Evolutionary conservation across 257 asterid species (phyloP), one percentile per base, ranked within the genome.

Genomic region (Buddleja alternifolia): DNA sequence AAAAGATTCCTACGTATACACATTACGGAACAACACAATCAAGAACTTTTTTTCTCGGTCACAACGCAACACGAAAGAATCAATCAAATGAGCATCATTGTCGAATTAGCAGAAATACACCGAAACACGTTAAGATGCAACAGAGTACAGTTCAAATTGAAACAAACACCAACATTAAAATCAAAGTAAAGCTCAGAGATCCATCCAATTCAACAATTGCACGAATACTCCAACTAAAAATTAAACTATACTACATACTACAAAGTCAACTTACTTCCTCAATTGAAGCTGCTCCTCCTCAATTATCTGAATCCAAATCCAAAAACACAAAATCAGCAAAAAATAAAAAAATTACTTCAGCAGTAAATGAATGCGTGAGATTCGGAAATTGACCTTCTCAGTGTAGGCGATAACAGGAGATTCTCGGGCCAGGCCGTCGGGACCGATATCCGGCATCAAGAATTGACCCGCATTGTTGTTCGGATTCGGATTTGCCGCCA

Each of bases 331-430:
- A 29, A 29, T 29, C 34, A 29, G 34, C 34, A 29, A 29, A 29
- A 29, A 29, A n/a, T n/a, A n/a, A n/a, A n/a, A n/a, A n/a, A n/a
- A n/a, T n/a, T 29, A 29, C 14, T 11, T 34, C n/a, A 39, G 60
- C 6, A 50, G 29, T 21, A 15, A 66, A n/a, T n/a, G 36, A 7
- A 52, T 44, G 25, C 8, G 41, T 40, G 37, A 36, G 66, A 63
- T 47, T 55, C 47, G 50, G 15, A 60, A 52, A 47, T 25, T 9
- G 14, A 87, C 97, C 95, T 77, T 83, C 59, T 91, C 97, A 46
- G 99, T 81, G 83, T 94, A 91, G 63, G 97, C 90, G 70, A 94
- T 94, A 73, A 75, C 84, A 6, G 97, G 93, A 67, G 84, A 72
- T 72, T 94, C 97, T 10, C 87, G 85, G 21, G 85, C 87, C 47